These are phyloP conservation scores for Sphagnum contortum DNA, from an alignment of 225 moss, liverwort and hornwort species.

Conservation along the genomic window DNA sequence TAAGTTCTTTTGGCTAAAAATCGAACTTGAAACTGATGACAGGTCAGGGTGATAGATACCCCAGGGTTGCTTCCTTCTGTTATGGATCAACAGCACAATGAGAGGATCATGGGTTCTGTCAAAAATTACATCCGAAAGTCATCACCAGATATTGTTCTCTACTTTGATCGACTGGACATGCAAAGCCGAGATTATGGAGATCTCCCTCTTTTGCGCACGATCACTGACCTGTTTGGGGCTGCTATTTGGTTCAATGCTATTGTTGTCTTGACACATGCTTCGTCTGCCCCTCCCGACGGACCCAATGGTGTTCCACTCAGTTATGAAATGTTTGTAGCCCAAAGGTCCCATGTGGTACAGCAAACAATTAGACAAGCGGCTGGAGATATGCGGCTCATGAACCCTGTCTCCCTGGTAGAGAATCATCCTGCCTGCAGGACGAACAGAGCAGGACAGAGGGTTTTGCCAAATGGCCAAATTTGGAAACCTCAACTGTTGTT, in stretches of 20 bases:
- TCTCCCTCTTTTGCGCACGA: slow-evolving; percentile 37
- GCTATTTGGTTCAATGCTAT: slow-evolving; percentile 54
- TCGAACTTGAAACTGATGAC: neutral
- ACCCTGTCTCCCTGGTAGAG: slow-evolving; percentile 47
- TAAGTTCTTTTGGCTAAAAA: too few relatives aligned
- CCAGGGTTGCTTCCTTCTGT: slow-evolving; percentile 39
- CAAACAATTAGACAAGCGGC: slow-evolving; percentile 51
- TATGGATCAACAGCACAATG: slow-evolving; percentile 41
- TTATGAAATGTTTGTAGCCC: slow-evolving; percentile 49
- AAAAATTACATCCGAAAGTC: slow-evolving; percentile 38
- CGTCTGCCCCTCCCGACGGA: slow-evolving; percentile 46
- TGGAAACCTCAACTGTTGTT: slow-evolving; percentile 47
- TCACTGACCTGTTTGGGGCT: slow-evolving; percentile 43
- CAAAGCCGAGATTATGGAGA: slow-evolving; percentile 44
- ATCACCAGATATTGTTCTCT: slow-evolving; percentile 42
- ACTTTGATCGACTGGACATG: slow-evolving; percentile 51
- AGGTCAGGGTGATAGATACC: slow-evolving; percentile 51
- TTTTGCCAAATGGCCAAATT: slow-evolving; percentile 42
- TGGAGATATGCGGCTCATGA: slow-evolving; percentile 46
- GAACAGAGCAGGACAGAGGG: slow-evolving; percentile 40
- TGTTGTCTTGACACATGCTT: slow-evolving; percentile 39
- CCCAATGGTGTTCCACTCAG: slow-evolving; percentile 42
- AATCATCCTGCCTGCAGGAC: slow-evolving; percentile 53
- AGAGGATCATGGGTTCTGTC: slow-evolving; percentile 44
- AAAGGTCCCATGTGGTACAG: slow-evolving; percentile 40